These are phyloP conservation scores for Globisporangium radiosum DNA, from an alignment of 352 stramenopile genomes.

Conservation along the genomic window DNA sequence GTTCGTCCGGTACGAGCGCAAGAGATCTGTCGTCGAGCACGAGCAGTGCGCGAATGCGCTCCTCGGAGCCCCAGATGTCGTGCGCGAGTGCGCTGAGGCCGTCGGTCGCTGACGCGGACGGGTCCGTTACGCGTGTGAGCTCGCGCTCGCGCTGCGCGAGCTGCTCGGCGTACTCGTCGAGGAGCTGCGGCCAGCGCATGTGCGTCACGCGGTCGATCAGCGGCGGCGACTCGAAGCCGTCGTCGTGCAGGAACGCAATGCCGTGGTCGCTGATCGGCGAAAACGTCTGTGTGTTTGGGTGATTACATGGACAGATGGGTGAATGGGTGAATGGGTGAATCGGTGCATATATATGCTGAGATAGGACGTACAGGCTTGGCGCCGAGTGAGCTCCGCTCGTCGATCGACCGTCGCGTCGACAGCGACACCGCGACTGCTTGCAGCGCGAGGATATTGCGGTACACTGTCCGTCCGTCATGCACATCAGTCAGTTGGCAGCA, in stretches of 20 bases:
- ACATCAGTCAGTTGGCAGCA: neutral
- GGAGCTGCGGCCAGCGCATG: constrained; percentile 49
- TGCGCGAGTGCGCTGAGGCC: constrained; percentile 62
- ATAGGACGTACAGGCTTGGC: constrained; percentile 16
- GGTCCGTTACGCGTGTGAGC: constrained; percentile 22
- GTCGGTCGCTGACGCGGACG: constrained; percentile 24
- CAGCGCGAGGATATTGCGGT: constrained; percentile 72
- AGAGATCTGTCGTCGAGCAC: constrained; percentile 53
- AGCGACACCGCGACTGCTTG: constrained; percentile 65
- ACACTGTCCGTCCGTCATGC: constrained; percentile 33
- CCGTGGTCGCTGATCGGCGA: constrained; percentile 37
- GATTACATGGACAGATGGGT: no score
- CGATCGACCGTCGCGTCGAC: constrained; percentile 70
- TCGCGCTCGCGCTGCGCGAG: constrained; percentile 40
- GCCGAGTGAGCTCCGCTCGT: constrained; percentile 63
- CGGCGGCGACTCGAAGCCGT: constrained; percentile 37
- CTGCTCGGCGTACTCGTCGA: constrained; percentile 67
- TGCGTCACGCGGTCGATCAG: constrained; percentile 44
- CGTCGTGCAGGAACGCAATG: constrained; percentile 29
- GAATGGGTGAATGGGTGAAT: no score
- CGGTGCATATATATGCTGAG: neutral
- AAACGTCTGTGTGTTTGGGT: constrained; percentile 20
- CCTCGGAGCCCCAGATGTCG: constrained; percentile 76
- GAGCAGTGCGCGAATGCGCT: constrained; percentile 66
- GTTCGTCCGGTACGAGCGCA: constrained; percentile 43